Percentiles rank a stretch among this genome's conserved stretches.
These are phyloP conservation scores for Lagenaria siceraria DNA, from an alignment of 306 rosid species.

Conservation along the genomic window DNA sequence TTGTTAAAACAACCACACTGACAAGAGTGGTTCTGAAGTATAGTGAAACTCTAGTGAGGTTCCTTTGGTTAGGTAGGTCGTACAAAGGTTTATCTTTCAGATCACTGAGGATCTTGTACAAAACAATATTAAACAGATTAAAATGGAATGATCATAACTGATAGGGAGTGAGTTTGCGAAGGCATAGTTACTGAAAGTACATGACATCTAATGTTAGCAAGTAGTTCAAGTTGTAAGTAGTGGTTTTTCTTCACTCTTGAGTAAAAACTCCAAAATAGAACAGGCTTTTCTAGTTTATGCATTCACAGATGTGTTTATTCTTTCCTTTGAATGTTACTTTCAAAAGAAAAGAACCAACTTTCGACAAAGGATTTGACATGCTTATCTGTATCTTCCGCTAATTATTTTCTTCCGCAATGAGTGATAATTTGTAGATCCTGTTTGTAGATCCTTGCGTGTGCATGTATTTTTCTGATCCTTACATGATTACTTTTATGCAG, in stretches of 20 bases:
- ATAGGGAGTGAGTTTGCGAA: neutral
- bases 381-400: neutral
- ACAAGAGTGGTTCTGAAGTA: neutral
- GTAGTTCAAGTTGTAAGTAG: neutral
- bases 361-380: neutral
- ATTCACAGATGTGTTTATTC: neutral
- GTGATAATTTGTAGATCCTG: neutral
- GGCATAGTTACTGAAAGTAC: neutral
- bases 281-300: neutral
- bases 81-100: neutral
- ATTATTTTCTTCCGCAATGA: neutral
- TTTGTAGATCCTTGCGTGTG: neutral
- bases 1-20: neutral
- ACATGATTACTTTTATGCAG: slow-evolving; percentile 44
- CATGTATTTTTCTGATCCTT: slow-evolving; percentile 11
- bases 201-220: neutral
- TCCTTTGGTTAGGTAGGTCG: neutral
- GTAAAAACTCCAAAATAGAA: neutral
- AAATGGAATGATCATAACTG: neutral
- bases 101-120: neutral
- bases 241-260: neutral
- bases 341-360: neutral
- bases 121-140: neutral
- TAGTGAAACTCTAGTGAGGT: neutral
- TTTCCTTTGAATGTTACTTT: neutral